phyloP scores from a whole-genome alignment of 345 rosid species.

The Lagerstroemia speciosa region DNA sequence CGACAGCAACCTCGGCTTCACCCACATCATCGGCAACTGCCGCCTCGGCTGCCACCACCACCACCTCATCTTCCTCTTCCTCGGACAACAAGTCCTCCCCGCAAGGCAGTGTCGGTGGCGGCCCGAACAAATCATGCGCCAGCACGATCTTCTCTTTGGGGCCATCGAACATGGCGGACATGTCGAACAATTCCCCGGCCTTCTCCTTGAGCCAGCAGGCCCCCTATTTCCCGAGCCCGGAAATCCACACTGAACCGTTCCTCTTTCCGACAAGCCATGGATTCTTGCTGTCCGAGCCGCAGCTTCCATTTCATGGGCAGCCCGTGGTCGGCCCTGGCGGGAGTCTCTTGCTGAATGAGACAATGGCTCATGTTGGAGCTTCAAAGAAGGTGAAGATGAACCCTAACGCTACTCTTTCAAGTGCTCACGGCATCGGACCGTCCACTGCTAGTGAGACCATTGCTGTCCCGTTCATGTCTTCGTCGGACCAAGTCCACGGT shows the following conservation, averaged over 20 bases:
- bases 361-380: slow-evolving; percentile 1
- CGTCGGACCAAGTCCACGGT: slow-evolving; percentile 3
- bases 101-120: slow-evolving; percentile 1
- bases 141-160: slow-evolving; percentile 19
- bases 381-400: slow-evolving; percentile 4
- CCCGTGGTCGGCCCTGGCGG: background rate
- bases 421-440: background rate
- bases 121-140: slow-evolving; percentile 43
- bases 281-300: background rate
- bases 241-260: slow-evolving; percentile 42
- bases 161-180: slow-evolving; percentile 22
- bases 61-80: slow-evolving; percentile 38
- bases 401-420: background rate
- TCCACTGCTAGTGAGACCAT: background rate
- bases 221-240: slow-evolving; percentile 30
- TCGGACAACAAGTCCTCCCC: slow-evolving; percentile 60
- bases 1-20: slow-evolving; percentile 12
- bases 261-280: slow-evolving; percentile 27
- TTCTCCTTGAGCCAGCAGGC: slow-evolving; percentile 34
- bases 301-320: slow-evolving; percentile 3
- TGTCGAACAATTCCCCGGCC: slow-evolving; percentile 19
- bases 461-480: slow-evolving; percentile 1
- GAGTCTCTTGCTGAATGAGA: slow-evolving; percentile 2
- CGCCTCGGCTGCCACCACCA: slow-evolving; percentile 13
- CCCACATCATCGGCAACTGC: slow-evolving; percentile 10